These are phyloP conservation scores for Termitomyces eurrhizus DNA, from an alignment of 768 basidiomycete species.

Conservation along the genomic window DNA sequence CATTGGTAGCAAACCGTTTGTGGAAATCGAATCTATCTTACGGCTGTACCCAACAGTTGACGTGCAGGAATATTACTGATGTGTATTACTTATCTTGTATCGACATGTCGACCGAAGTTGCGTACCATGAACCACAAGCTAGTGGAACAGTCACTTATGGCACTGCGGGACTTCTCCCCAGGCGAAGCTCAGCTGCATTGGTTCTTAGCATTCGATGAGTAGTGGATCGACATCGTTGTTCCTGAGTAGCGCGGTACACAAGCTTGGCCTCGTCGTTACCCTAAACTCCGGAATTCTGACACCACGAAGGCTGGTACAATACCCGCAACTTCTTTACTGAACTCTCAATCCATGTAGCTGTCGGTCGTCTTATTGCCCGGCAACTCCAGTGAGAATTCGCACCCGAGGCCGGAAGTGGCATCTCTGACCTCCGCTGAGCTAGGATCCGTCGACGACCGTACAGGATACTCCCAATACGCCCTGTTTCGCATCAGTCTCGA, in stretches of 20 bases:
- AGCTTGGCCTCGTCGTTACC: not conserved
- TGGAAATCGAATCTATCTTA: not conserved
- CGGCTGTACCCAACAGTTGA: not conserved
- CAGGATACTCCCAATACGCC: not conserved
- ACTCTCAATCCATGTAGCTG: not conserved
- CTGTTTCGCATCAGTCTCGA: constrained; percentile 4
- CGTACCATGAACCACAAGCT: not conserved
- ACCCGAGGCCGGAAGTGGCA: constrained; percentile 1
- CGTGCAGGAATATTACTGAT: not conserved
- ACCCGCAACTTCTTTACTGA: constrained; percentile 1
- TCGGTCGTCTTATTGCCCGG: constrained; percentile 1
- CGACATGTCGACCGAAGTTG: not conserved
- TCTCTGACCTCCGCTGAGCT: constrained; percentile 9
- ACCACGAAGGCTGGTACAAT: not conserved
- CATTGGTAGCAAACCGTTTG: not conserved
- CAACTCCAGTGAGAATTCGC: not conserved
- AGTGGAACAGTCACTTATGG: not conserved
- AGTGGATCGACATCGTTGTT: not conserved
- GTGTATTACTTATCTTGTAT: not conserved
- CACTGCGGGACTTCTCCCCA: not conserved
- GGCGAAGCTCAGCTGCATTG: not conserved
- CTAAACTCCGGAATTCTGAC: not conserved
- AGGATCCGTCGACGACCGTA: constrained; percentile 3
- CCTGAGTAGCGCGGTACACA: not conserved
- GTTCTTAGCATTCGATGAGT: not conserved